Conservation (phyloP, 352 stramenopile species). For the Phytophthora fragariaefolia region DNA sequence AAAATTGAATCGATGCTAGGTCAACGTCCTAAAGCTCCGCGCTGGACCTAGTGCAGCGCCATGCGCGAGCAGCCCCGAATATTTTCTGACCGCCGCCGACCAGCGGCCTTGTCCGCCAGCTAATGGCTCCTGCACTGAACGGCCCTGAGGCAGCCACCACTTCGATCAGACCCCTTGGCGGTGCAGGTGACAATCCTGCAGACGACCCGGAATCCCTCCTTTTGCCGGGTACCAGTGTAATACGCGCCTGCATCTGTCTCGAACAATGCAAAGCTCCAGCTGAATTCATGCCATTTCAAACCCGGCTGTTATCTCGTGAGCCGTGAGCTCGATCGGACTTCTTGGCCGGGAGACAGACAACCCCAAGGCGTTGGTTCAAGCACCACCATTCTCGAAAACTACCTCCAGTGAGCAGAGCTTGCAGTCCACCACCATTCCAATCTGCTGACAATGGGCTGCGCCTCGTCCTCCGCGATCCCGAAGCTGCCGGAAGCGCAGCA, state of each 20-base stretch:
- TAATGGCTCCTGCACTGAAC: not conserved
- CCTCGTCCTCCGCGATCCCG: slow-evolving; percentile 38
- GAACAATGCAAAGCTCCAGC: slow-evolving; percentile 23
- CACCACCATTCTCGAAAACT: slow-evolving; percentile 36
- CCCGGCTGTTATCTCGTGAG: slow-evolving; percentile 5
- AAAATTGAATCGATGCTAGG: too few relatives aligned
- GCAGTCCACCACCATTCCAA: not conserved
- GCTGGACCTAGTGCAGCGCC: not conserved
- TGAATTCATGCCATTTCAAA: slow-evolving; percentile 24
- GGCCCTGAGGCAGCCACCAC: not conserved
- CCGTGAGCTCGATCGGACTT: slow-evolving; percentile 11
- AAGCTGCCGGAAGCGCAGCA: slow-evolving; percentile 29
- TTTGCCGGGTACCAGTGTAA: not conserved
- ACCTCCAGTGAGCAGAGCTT: slow-evolving; percentile 11
- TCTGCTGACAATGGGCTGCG: slow-evolving; percentile 36
- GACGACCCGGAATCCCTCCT: not conserved
- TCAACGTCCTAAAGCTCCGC: too few relatives aligned
- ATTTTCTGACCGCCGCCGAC: slow-evolving; percentile 2
- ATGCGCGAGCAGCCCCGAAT: slow-evolving; percentile 9
- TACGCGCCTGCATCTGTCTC: slow-evolving; percentile 5
- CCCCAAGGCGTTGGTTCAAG: too few relatives aligned
- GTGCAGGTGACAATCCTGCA: slow-evolving; percentile 23
- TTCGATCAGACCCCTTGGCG: not conserved
- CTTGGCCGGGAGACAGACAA: not conserved
- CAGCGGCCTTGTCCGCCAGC: slow-evolving; percentile 1